Evolutionary conservation across 768 basidiomycete species (phyloP).

Genomic region (Lactarius sp.): DNA sequence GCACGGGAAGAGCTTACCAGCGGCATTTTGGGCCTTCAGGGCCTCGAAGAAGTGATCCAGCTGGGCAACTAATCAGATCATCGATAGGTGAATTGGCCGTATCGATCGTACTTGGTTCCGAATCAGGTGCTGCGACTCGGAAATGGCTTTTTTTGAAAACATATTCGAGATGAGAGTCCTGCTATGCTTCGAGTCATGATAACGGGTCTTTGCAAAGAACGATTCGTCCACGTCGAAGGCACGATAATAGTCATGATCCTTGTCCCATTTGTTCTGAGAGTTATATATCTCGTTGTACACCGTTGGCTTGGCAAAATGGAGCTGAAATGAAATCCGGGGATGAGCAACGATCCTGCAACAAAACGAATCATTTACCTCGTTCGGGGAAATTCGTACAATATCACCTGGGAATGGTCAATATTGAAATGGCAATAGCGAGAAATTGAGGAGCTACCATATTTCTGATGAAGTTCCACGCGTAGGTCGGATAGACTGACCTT

Average conservation of each 20-base stretch:
- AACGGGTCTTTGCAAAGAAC: constrained; percentile 36
- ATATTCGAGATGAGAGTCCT: constrained; percentile 35
- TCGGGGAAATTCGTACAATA: constrained; percentile 16
- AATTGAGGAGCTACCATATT: constrained; percentile 4
- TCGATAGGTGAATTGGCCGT: background rate
- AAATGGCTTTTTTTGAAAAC: constrained; percentile 38
- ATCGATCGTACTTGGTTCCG: constrained; percentile 30
- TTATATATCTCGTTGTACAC: constrained; percentile 21
- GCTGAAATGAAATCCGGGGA: background rate
- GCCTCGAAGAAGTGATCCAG: constrained; percentile 31
- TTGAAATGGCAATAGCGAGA: background rate
- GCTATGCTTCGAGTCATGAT: constrained; percentile 32
- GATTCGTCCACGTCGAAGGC: constrained; percentile 37
- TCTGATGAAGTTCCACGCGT: constrained; percentile 10
- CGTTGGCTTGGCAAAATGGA: constrained; percentile 13
- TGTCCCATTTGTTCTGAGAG: constrained; percentile 32
- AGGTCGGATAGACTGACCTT: constrained; percentile 10
- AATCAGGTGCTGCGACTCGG: constrained; percentile 36
- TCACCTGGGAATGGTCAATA: constrained; percentile 5
- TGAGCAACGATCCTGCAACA: background rate
- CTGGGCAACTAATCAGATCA: constrained; percentile 26
- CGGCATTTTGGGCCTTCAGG: constrained; percentile 11
- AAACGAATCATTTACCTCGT: constrained; percentile 3
- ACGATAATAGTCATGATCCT: constrained; percentile 38
- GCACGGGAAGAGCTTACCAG: background rate